Evolutionary conservation across 768 basidiomycete genomes (phyloP), one percentile per base, ranked within the genome.

Genomic region (Lentinus brumalis): DNA sequence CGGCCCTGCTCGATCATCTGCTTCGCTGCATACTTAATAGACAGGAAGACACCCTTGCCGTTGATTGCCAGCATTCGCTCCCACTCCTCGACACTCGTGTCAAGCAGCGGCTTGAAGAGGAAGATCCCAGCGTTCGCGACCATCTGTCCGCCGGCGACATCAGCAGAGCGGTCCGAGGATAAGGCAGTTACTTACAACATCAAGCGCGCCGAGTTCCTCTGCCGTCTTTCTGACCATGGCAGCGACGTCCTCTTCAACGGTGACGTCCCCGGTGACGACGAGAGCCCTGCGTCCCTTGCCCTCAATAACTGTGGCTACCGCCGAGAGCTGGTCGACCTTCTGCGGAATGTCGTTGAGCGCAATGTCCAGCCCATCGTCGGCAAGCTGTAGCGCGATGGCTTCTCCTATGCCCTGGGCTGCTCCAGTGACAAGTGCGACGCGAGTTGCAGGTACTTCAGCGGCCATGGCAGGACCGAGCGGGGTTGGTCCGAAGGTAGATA

Each of bases 1-100:
- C 66, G 65, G 1, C 78, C 76, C 66, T 77, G 78, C 52, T 69
- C 65, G 53, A 80, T 67, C 78, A 80, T 78, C 56, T 79, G 73
- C 30, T 52, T 11, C 4, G 71, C 78, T 5, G 78, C 78, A 40
- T 76, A 68, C 59, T 78, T 77, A 68, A 76, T 78, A 57, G 75
- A 77, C 14, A 78, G 63, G 61, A 79, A 75, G 5, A 69, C 51
- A 1, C 75, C 73, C 0, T 72, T 66, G 0, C 66, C 67, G 50
- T 81, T 80, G 58, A 77, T 62, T 12, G 45, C 50, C 60, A 76
- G 65, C 2, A 67, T 26, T 2, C 52, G n/a, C 18, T 67, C 66
- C 35, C 44, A 67, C 15, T 64, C 57, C n/a, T 59, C 57, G 1
- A 55, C 62, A 10, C n/a, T 41, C 18, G 38, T 4, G 32, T 68